Percentiles rank a stretch among this genome's conserved stretches.
Evolutionary conservation across 768 basidiomycete species (phyloP).

Genomic region (Cantharellus cinnabarinus): DNA sequence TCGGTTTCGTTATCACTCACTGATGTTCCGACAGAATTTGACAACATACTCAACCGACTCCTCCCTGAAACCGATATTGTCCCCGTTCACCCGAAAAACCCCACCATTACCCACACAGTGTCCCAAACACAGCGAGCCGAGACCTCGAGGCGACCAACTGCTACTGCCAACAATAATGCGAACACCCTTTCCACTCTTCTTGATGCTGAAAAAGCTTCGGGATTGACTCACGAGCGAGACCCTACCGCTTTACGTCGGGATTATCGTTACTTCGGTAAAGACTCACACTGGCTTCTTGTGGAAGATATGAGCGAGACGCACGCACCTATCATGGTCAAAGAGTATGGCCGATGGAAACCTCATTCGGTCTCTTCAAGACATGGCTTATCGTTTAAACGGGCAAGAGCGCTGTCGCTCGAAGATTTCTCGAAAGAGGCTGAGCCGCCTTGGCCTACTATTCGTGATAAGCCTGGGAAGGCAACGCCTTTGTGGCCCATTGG

Average conservation of each 20-base stretch:
- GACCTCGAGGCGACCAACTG: not conserved
- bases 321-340: constrained; percentile 65
- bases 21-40: constrained; percentile 16
- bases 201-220: constrained; percentile 67
- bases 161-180: not conserved
- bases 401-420: not conserved
- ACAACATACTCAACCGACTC: constrained; percentile 16
- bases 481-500: constrained; percentile 9
- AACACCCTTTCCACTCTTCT: constrained; percentile 21
- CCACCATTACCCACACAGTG: constrained; percentile 16
- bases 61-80: constrained; percentile 13
- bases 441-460: not conserved
- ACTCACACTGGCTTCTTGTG: constrained; percentile 65
- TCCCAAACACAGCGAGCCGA: not conserved
- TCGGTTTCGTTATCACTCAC: not conserved
- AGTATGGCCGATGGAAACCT: constrained; percentile 40
- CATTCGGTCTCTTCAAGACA: constrained; percentile 14
- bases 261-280: constrained; percentile 64
- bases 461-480: not conserved
- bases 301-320: constrained; percentile 74
- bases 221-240: constrained; percentile 76
- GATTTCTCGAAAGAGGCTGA: not conserved
- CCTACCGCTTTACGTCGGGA: constrained; percentile 73
- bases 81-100: constrained; percentile 15
- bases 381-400: not conserved